A percentile compares a stretch with the other conserved stretches of the same genome.
Conservation (phyloP, 768 basidiomycete species). For the Termitomyces bulborhizus region DNA sequence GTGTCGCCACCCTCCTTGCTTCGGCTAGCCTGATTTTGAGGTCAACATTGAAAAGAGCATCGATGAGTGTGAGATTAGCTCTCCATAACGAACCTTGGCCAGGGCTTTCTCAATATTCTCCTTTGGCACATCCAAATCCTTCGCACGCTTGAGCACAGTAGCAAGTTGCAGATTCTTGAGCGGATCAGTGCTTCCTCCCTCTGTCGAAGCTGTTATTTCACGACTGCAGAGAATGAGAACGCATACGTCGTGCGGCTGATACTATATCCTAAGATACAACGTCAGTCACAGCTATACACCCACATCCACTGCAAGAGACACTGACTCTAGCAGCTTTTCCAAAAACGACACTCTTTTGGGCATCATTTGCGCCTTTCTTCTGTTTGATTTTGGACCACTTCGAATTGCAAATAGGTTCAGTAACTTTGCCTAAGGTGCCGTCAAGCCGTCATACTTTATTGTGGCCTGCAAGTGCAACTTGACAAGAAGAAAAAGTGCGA, state of each 20-base stretch:
- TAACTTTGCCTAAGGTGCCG: too few species aligned
- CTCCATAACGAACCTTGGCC: constrained; percentile 34
- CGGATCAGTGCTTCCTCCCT: constrained; percentile 51
- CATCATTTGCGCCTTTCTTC: constrained; percentile 60
- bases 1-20: constrained; percentile 41
- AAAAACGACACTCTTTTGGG: constrained; percentile 52
- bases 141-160: constrained; percentile 47
- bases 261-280: constrained; percentile 45
- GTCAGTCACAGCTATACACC: neutral
- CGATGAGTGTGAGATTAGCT: neutral
- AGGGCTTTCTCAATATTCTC: constrained; percentile 64
- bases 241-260: constrained; percentile 50
- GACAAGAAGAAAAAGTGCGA: constrained; percentile 17
- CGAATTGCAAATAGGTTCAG: neutral
- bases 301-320: neutral
- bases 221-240: neutral
- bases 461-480: constrained; percentile 26
- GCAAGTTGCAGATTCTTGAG: constrained; percentile 48
- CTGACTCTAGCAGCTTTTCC: constrained; percentile 51
- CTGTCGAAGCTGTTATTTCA: constrained; percentile 24
- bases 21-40: constrained; percentile 34
- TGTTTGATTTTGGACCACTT: constrained; percentile 79
- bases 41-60: neutral
- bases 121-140: constrained; percentile 55
- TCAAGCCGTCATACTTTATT: constrained; percentile 28